Conservation (phyloP, 495 filamentous ascomycete genomes). For the Oleoguttula mirabilis region DNA sequence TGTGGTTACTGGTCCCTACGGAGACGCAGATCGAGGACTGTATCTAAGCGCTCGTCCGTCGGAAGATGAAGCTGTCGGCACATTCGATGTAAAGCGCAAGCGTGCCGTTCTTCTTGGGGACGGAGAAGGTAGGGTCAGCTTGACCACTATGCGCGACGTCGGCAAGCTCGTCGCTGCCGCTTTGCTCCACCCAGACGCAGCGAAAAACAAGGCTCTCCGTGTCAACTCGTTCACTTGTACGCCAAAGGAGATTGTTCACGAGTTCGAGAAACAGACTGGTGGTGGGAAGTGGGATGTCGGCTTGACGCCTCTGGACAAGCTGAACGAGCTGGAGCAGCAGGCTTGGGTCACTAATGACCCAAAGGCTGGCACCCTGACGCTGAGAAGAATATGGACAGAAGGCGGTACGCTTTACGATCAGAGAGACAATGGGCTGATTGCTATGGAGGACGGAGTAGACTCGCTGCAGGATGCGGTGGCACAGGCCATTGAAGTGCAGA, state of each 20-base stretch:
- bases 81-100: constrained; percentile 43
- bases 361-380: constrained; percentile 42
- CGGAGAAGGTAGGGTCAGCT: constrained; percentile 44
- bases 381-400: constrained; percentile 58
- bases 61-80: constrained; percentile 33
- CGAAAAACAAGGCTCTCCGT: constrained; percentile 44
- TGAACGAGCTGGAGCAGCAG: constrained; percentile 42
- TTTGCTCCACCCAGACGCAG: constrained; percentile 41
- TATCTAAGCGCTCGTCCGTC: constrained; percentile 34
- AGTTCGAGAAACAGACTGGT: constrained; percentile 55
- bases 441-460: constrained; percentile 10
- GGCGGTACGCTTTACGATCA: constrained; percentile 58
- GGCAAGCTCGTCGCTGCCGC: constrained; percentile 51
- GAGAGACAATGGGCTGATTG: constrained; percentile 51
- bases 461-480: constrained; percentile 7
- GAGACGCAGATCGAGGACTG: constrained; percentile 36
- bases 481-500: constrained; percentile 13
- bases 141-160: constrained; percentile 57
- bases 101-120: constrained; percentile 48
- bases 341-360: constrained; percentile 44
- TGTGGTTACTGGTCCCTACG: constrained; percentile 59
- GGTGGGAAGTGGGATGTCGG: constrained; percentile 39
- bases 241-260: constrained; percentile 46
- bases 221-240: constrained; percentile 62
- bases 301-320: constrained; percentile 39